These are phyloP conservation scores for Thymus mandschuricus DNA, from an alignment of 257 asterid species.

Conservation along the genomic window DNA sequence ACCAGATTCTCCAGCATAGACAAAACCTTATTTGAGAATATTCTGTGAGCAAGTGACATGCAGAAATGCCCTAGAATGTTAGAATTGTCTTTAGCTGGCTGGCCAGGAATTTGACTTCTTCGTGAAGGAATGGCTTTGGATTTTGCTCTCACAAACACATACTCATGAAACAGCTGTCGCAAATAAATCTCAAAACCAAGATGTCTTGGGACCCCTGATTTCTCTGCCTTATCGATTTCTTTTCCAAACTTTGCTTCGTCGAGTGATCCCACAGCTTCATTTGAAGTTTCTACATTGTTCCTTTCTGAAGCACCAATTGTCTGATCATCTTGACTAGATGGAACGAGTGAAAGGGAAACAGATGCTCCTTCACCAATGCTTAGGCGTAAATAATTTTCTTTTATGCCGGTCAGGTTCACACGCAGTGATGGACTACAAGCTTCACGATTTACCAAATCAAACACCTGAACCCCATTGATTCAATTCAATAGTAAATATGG, in stretches of 20 bases:
- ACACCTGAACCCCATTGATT: conserved; percentile 57
- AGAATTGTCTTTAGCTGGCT: conserved; percentile 59
- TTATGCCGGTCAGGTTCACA: conserved; percentile 77
- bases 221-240: conserved; percentile 44
- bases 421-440: conserved; percentile 74
- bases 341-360: conserved; percentile 73
- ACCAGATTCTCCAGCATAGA: conserved; percentile 86
- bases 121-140: conserved; percentile 48
- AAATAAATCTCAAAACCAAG: conserved; percentile 78
- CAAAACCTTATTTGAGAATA: conserved; percentile 87
- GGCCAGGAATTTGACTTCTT: conserved; percentile 58
- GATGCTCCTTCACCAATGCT: conserved; percentile 82
- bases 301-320: conserved; percentile 36
- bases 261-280: conserved; percentile 40
- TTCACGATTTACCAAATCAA: conserved; percentile 91
- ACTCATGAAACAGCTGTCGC: conserved; percentile 86
- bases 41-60: conserved; percentile 91
- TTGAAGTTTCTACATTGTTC: conserved; percentile 42
- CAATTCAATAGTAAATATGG: conserved; percentile 18
- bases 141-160: conserved; percentile 82
- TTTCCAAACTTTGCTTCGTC: conserved; percentile 47
- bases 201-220: conserved; percentile 63
- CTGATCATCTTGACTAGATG: conserved; percentile 58
- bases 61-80: conserved; percentile 87
- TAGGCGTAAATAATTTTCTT: conserved; percentile 75